Base-by-base conservation (phyloP, 208 protist genomes). In the Angomonas desouzai region DNA sequence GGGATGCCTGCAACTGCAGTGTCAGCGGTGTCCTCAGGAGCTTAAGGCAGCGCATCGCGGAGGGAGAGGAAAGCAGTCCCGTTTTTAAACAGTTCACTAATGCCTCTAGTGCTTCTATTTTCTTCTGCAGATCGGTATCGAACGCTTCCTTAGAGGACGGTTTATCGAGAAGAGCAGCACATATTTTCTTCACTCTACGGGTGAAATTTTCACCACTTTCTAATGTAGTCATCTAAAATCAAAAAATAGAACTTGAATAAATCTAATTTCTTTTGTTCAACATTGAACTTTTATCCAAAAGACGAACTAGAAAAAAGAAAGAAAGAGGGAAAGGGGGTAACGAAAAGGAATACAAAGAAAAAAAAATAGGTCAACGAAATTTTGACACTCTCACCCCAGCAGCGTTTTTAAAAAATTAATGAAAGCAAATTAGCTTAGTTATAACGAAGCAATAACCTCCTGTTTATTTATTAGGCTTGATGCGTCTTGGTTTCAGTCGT, bases 1-100 rank as follows among this genome's bases (percentile, higher is more conserved):
- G 20, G 6, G 45, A 13, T 22, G 10, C 45, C 20, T 51, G 9
- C 6, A 51, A 23, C 20, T 51, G 45, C 6, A 51, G 45, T 13
- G 18, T 6, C 10, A 51, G 6, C 9, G 45, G 20, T 27, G 45
- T 27, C 2, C 48, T 3, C 9, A 43, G 29, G 28, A 51, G 45
- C 20, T 51, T n/a, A 1, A 36, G 11, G 65, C 10, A 85, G 62
- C 1, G 68, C 61, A 7, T 28, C 13, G 36, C 36, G 13, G 36
- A 18, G 6, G 36, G 36, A 40, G 13, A 13, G 9, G 36, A 18
- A 13, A 6, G 13, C 36, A 40, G 13, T 6, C 36, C 36, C 36
- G 9, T 13, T 40, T 40, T 40, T 6, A 40, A 13, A 13, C 36
- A 40, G 9, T 40, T 13, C 13, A 40, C 36, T 40, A 40, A 13